Percentiles rank a stretch among this genome's conserved stretches.
Conservation (phyloP, 2,329 filamentous ascomycete genomes). For the Alternaria hordeiaustralica region DNA sequence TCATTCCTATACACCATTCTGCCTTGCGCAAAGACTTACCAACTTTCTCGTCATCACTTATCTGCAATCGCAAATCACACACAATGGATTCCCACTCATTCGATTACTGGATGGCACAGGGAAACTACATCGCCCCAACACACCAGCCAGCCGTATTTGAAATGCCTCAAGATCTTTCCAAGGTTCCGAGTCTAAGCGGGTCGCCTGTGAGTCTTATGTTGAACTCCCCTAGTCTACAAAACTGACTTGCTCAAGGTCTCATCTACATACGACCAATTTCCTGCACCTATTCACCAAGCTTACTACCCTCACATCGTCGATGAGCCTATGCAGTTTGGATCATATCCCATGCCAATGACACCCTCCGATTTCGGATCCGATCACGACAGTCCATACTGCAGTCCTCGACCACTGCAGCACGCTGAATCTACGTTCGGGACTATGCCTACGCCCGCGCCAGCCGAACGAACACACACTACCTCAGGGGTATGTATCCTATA, state of each 20-base stretch:
- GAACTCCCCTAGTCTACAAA: not conserved
- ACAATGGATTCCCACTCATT: conserved; percentile 47
- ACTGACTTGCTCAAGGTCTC: conserved; percentile 36
- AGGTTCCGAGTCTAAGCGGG: conserved; percentile 48
- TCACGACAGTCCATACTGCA: conserved; percentile 49
- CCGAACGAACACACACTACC: conserved; percentile 47
- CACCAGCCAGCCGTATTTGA: conserved; percentile 44
- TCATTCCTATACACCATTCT: not conserved
- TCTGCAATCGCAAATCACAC: not conserved
- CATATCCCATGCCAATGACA: conserved; percentile 48
- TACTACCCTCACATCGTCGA: conserved; percentile 45
- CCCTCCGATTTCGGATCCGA: conserved; percentile 50
- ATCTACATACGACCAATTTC: conserved; percentile 47
- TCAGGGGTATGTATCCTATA: conserved; percentile 41
- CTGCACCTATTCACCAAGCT: conserved; percentile 37
- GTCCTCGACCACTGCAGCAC: conserved; percentile 39
- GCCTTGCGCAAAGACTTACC: conserved; percentile 10
- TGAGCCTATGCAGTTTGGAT: conserved; percentile 40
- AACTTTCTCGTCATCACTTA: conserved; percentile 11
- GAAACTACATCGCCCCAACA: conserved; percentile 38
- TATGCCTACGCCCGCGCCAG: conserved; percentile 21
- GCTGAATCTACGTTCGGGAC: conserved; percentile 32
- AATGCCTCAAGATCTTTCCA: conserved; percentile 42
- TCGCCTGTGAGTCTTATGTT: conserved; percentile 42
- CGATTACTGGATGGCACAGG: conserved; percentile 48